These are phyloP conservation scores for Dalbergia cultrata DNA, from an alignment of 306 rosid genomes.

Conservation along the genomic window DNA sequence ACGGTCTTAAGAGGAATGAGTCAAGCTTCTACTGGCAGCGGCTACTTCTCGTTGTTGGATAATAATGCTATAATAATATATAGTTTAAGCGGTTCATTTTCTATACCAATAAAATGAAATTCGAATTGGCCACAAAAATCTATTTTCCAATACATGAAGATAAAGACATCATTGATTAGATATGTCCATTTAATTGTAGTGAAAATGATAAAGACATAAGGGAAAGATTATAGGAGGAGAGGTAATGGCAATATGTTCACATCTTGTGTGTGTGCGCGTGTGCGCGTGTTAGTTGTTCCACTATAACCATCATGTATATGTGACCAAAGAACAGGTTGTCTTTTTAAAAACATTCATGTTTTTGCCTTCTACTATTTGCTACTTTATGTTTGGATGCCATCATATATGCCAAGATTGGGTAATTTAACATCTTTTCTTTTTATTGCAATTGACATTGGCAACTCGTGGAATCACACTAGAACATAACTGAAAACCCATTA, in stretches of 20 bases:
- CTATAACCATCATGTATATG: not conserved
- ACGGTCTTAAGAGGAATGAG: no score
- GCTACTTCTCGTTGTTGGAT: not conserved
- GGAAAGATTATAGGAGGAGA: not conserved
- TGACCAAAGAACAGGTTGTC: constrained; percentile 15
- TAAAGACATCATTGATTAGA: constrained; percentile 16
- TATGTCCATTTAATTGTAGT: constrained; percentile 19
- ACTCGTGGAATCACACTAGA: not conserved
- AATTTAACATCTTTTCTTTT: constrained; percentile 20
- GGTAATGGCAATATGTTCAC: not conserved
- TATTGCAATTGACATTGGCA: constrained; percentile 12
- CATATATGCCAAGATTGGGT: constrained; percentile 35
- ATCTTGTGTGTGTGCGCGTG: not conserved
- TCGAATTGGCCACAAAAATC: not conserved
- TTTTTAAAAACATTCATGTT: not conserved
- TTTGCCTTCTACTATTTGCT: constrained; percentile 14
- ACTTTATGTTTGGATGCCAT: constrained; percentile 32
- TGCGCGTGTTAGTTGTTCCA: not conserved
- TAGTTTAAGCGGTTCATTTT: not conserved
- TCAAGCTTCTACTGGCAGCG: no score
- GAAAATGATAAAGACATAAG: constrained; percentile 25
- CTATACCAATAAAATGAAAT: not conserved
- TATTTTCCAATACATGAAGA: not conserved
- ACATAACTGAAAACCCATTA: constrained; percentile 22
- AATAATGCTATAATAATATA: not conserved